Evolutionary conservation across 805 yeast species (phyloP).

Genomic region (Ogataea allantospora): DNA sequence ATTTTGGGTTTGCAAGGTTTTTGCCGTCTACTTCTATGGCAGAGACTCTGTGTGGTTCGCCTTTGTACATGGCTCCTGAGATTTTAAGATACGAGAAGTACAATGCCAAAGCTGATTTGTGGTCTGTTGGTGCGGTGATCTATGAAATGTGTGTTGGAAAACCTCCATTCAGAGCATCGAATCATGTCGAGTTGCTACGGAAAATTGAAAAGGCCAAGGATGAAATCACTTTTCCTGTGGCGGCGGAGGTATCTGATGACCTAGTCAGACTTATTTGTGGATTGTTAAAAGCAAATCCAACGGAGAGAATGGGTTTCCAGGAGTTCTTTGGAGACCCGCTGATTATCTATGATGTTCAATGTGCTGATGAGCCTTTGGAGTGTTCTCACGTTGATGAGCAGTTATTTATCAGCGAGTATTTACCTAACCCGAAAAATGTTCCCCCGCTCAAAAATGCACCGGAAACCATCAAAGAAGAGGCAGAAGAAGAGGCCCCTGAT

Average conservation of each 20-base stretch:
- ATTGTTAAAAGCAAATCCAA: constrained; percentile 78
- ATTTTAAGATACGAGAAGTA: constrained; percentile 91
- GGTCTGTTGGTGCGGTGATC: constrained; percentile 97
- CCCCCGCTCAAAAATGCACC: constrained; percentile 10
- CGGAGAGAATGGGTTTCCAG: constrained; percentile 81
- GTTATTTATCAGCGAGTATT: constrained; percentile 81
- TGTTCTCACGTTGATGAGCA: constrained; percentile 72
- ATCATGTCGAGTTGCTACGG: constrained; percentile 85
- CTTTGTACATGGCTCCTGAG: constrained; percentile 98
- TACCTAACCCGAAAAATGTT: constrained; percentile 24
- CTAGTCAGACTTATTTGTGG: constrained; percentile 71
- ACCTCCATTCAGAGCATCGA: constrained; percentile 93
- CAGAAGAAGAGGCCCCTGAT: constrained; percentile 12
- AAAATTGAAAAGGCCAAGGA: constrained; percentile 83
- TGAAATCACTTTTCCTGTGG: constrained; percentile 70
- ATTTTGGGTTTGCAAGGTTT: constrained; percentile 95
- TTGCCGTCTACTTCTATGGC: constrained; percentile 93
- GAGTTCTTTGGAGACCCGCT: constrained; percentile 82
- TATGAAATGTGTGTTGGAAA: constrained; percentile 96
- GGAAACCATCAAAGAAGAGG: constrained; percentile 20
- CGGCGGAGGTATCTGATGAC: constrained; percentile 61
- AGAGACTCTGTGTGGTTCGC: constrained; percentile 96
- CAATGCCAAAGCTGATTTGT: constrained; percentile 94
- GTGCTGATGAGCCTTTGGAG: constrained; percentile 57
- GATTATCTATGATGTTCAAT: constrained; percentile 52